Evolutionary conservation across 1,284 basidiomycete species (phyloP), one percentile per base, ranked within the genome.

Genomic region (Filobasidium uniguttulatum): DNA sequence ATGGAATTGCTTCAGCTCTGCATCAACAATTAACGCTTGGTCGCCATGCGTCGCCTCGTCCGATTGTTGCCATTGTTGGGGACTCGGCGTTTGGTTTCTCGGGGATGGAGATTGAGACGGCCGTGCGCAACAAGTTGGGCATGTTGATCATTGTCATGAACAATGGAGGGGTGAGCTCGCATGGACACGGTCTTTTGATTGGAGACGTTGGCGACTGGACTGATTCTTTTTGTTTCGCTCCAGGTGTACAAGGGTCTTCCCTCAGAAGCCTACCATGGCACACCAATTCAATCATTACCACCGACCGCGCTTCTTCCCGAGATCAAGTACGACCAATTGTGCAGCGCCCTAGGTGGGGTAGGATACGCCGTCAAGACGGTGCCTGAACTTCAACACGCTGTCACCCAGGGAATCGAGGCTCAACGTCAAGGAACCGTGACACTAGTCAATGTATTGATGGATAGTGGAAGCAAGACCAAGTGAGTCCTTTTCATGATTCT

Each of bases 141-240:
- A 58, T 58, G 37, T 28, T 58, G 45, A 48, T 58, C 26, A 45
- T 58, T 12, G 55, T 58, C 14, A 58, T 58, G 56, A 58, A 58
- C 45, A 58, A 58, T 35, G 53, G 51, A 15, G 56, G 56, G 19
- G 56, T 57, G 36, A 28, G 56, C n/a, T 19, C 1, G 6, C 15
- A 5, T 26, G 17, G 14, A 10, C 19, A 8, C 25, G 17, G 20
- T 10, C 6, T 3, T 9, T 0, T 7, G 23, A 29, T 23, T 3
- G 25, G 10, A 2, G 14, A 25, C 5, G 3, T 3, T 37, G n/a
- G 29, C 6, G 5, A 12, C 23, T 44, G 6, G n/a, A 10, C 23
- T n/a, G 9, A 7, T 46, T 7, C 17, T 28, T 14, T 35, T 12
- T n/a, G 8, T 17, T 44, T 26, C 17, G 3, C 26, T 29, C 28